phyloP scores from a whole-genome alignment of 352 stramenopile genomes.

The Phytophthora cryptogea region DNA sequence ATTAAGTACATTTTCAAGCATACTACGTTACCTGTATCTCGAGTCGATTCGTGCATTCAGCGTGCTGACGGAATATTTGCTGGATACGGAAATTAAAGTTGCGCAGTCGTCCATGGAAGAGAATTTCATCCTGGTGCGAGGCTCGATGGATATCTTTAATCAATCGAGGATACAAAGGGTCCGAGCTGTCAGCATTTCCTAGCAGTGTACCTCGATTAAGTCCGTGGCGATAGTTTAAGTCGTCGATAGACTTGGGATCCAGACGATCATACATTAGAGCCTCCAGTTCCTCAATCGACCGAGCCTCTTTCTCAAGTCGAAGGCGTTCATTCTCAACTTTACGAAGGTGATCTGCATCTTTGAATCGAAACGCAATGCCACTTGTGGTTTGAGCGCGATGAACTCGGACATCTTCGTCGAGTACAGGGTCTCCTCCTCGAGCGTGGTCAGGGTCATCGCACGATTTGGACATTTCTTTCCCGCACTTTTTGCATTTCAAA shows the following conservation, averaged over 20 bases:
- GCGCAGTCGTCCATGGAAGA: slow-evolving; percentile 68
- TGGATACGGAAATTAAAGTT: slow-evolving; percentile 73
- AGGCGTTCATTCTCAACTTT: slow-evolving; percentile 64
- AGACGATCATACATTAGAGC: slow-evolving; percentile 61
- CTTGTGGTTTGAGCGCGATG: slow-evolving; percentile 56
- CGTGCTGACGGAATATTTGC: slow-evolving; percentile 52
- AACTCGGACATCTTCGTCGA: slow-evolving; percentile 56
- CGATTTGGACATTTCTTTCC: slow-evolving; percentile 67
- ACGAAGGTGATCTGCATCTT: slow-evolving; percentile 40
- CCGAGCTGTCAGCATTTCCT: slow-evolving; percentile 28
- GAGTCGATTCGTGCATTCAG: slow-evolving; percentile 44
- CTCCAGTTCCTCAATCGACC: slow-evolving; percentile 56
- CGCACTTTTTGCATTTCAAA: slow-evolving; percentile 63
- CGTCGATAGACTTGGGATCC: slow-evolving; percentile 67
- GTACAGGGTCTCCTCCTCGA: slow-evolving; percentile 45
- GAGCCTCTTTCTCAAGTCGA: slow-evolving; percentile 71
- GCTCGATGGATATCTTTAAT: slow-evolving; percentile 60
- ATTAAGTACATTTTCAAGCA: not conserved
- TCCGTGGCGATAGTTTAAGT: slow-evolving; percentile 71
- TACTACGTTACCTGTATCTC: slow-evolving; percentile 48
- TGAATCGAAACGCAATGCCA: slow-evolving; percentile 43
- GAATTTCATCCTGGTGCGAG: slow-evolving; percentile 61
- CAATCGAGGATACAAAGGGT: slow-evolving; percentile 54
- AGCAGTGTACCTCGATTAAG: slow-evolving; percentile 48
- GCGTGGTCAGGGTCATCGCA: slow-evolving; percentile 57